Evolutionary conservation across 140 eudicot species (phyloP).

Genomic region (Anethum foeniculum): DNA sequence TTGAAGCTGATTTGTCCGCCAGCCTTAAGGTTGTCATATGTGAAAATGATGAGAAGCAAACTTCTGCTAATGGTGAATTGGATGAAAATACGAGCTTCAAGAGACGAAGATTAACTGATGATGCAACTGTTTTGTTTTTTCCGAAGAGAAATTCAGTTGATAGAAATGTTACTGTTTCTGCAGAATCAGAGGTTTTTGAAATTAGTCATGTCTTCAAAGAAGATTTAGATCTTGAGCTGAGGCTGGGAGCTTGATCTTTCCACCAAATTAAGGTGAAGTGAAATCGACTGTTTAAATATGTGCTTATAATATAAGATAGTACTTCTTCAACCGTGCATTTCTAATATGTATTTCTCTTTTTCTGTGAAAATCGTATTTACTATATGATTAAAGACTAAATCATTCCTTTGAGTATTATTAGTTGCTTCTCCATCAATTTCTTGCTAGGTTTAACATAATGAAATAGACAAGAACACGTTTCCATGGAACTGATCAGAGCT

Average conservation of each 20-base stretch:
- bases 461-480: neutral
- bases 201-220: conserved; percentile 32
- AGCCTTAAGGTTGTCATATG: conserved; percentile 33
- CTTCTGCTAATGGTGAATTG: conserved; percentile 4
- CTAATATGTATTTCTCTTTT: conserved; percentile 16
- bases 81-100: conserved; percentile 30
- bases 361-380: neutral
- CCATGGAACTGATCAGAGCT: neutral
- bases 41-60: conserved; percentile 14
- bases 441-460: conserved; percentile 20
- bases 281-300: conserved; percentile 10
- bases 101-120: conserved; percentile 34
- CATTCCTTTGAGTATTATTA: conserved; percentile 21
- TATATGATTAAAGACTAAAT: conserved; percentile 15
- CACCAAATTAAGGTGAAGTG: conserved; percentile 33
- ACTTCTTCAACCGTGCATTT: conserved; percentile 12
- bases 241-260: conserved; percentile 64
- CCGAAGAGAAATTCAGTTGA: conserved; percentile 19
- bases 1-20: conserved; percentile 23
- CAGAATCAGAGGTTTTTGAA: conserved; percentile 26
- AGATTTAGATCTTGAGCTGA: conserved; percentile 74
- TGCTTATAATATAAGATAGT: conserved; percentile 7
- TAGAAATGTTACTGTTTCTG: conserved; percentile 12
- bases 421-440: neutral
- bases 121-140: conserved; percentile 16